A percentile compares a stretch with the other conserved stretches of the same genome.
Conservation (phyloP, 129 eudicot genomes). For the Centella asiatica region DNA sequence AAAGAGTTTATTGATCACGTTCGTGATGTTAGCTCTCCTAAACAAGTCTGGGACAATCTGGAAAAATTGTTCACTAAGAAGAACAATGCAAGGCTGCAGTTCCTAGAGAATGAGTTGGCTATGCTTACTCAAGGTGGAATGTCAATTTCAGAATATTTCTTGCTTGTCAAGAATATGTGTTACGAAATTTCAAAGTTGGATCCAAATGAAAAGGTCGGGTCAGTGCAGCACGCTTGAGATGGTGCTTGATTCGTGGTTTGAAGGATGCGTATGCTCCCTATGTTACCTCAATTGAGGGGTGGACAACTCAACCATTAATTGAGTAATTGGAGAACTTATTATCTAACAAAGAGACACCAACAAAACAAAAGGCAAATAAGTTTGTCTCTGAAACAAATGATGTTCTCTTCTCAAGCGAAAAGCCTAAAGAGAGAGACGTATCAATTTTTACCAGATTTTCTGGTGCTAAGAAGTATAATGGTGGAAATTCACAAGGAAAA, state of each 20-base stretch:
- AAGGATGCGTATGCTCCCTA: not conserved
- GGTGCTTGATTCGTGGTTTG: not conserved
- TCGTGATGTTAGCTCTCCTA: not conserved
- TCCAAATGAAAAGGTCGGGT: not conserved
- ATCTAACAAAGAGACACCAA: conserved; percentile 19
- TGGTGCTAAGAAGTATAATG: not conserved
- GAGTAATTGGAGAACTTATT: conserved; percentile 16
- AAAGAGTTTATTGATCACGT: not conserved
- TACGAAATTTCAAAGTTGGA: not conserved
- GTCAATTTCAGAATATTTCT: not conserved
- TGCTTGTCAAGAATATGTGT: not conserved
- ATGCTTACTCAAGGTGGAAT: not conserved
- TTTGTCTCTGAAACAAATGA: not conserved
- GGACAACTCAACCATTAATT: conserved; percentile 12
- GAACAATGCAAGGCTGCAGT: not conserved
- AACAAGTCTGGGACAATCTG: not conserved
- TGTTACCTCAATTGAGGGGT: conserved; percentile 21
- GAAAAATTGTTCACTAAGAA: not conserved
- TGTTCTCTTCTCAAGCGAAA: too few relatives aligned
- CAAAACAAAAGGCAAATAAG: conserved; percentile 13
- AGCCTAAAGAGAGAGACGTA: not conserved
- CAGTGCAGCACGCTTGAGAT: not conserved
- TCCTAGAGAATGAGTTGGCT: not conserved
- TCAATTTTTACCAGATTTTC: not conserved
- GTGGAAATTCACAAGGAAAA: too few relatives aligned